A percentile compares a stretch with the other conserved stretches of the same genome.
Evolutionary conservation across 768 basidiomycete genomes (phyloP).

Genomic region (Tylopilus balloui): DNA sequence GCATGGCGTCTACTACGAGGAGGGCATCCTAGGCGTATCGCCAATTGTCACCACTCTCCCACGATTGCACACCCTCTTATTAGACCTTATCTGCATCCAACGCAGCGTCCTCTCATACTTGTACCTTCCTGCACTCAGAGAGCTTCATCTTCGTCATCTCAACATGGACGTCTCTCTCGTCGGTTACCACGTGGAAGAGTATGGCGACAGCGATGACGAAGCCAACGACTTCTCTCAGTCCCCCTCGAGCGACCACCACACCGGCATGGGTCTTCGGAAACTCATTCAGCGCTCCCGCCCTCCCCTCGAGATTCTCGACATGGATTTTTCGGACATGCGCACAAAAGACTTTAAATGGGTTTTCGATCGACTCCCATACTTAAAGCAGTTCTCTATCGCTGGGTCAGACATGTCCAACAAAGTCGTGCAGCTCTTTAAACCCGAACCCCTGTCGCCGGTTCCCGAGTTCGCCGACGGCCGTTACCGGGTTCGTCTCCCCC

Average conservation of each 20-base stretch:
- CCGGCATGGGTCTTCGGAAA: slow-evolving; percentile 72
- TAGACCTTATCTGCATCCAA: slow-evolving; percentile 57
- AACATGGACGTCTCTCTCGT: slow-evolving; percentile 52
- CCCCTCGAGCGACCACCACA: slow-evolving; percentile 71
- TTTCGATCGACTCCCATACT: slow-evolving; percentile 49
- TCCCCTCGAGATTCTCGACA: slow-evolving; percentile 60
- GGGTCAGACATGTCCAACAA: slow-evolving; percentile 79
- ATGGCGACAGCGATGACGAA: slow-evolving; percentile 74
- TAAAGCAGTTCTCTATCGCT: slow-evolving; percentile 68
- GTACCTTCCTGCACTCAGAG: slow-evolving; percentile 53
- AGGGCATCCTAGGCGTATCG: slow-evolving; percentile 24
- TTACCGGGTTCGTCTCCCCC: slow-evolving; percentile 49
- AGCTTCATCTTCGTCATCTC: slow-evolving; percentile 60
- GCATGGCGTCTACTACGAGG: slow-evolving; percentile 49
- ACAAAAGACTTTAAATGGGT: slow-evolving; percentile 75
- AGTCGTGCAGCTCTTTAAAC: slow-evolving; percentile 58
- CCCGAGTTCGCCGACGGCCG: slow-evolving; percentile 8
- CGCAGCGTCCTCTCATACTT: slow-evolving; percentile 63
- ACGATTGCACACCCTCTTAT: slow-evolving; percentile 49
- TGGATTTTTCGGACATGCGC: slow-evolving; percentile 81
- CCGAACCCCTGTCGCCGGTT: slow-evolving; percentile 23
- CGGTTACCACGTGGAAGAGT: slow-evolving; percentile 39
- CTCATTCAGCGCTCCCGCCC: slow-evolving; percentile 59
- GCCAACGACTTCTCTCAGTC: slow-evolving; percentile 71
- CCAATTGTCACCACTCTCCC: slow-evolving; percentile 51